These are phyloP conservation scores for Penicillium olsonii DNA, from an alignment of 2,329 filamentous ascomycete genomes.

Conservation along the genomic window DNA sequence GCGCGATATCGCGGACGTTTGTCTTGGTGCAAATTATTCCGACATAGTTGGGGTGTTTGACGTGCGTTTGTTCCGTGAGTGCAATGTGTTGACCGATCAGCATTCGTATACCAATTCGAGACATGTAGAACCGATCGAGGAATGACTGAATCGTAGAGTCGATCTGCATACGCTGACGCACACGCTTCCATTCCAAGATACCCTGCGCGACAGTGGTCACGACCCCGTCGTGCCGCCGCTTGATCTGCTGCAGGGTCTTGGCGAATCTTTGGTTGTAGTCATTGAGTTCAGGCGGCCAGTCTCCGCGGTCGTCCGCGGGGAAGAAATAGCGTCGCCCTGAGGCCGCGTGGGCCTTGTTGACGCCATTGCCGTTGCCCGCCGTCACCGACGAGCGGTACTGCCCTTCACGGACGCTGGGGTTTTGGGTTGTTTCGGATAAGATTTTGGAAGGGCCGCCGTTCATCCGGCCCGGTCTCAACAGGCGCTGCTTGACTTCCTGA, in stretches of 20 bases:
- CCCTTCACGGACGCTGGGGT: slow-evolving; percentile 83
- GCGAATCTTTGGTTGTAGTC: slow-evolving; percentile 93
- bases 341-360: slow-evolving; percentile 52
- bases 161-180: slow-evolving; percentile 95
- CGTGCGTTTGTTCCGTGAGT: slow-evolving; percentile 86
- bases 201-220: slow-evolving; percentile 98
- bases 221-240: slow-evolving; percentile 91
- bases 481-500: slow-evolving; percentile 72
- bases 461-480: slow-evolving; percentile 58
- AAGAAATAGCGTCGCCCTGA: slow-evolving; percentile 76
- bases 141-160: slow-evolving; percentile 97
- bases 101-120: slow-evolving; percentile 98
- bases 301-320: slow-evolving; percentile 79
- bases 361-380: slow-evolving; percentile 50
- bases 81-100: slow-evolving; percentile 98
- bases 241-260: slow-evolving; percentile 87
- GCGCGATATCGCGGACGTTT: slow-evolving; percentile 89
- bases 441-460: slow-evolving; percentile 64
- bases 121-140: slow-evolving; percentile 99
- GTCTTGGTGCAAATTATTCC: slow-evolving; percentile 99
- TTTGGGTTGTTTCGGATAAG: slow-evolving; percentile 80
- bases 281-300: slow-evolving; percentile 92
- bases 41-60: slow-evolving; percentile 89
- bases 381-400: slow-evolving; percentile 65
- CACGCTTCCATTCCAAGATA: slow-evolving; percentile 96